Conservation (phyloP, 306 rosid species). For the Hylodesmum podocarpum region DNA sequence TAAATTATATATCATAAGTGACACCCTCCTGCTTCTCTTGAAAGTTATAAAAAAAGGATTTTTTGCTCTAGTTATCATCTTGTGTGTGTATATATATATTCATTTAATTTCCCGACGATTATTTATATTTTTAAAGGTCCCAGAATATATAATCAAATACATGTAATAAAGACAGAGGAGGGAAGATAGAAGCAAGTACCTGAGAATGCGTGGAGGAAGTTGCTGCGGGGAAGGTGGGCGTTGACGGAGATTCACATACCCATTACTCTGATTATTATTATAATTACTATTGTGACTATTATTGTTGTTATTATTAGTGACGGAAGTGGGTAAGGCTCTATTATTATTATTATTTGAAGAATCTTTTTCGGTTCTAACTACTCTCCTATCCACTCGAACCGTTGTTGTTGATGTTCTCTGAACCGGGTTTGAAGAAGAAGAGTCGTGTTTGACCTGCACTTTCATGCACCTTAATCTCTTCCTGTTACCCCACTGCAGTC, state of each 20-base stretch:
- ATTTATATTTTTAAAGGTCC: not conserved
- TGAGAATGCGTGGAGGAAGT: slow-evolving; percentile 76
- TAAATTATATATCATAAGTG: too few species aligned
- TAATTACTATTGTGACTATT: too few species aligned
- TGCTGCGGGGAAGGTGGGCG: slow-evolving; percentile 71
- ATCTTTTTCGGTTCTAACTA: slow-evolving; percentile 69
- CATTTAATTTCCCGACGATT: not conserved
- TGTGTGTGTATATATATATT: not conserved
- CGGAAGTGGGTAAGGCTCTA: slow-evolving; percentile 27
- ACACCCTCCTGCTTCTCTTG: not conserved
- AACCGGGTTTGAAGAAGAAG: slow-evolving; percentile 51
- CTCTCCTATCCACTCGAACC: slow-evolving; percentile 81
- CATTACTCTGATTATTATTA: slow-evolving; percentile 41
- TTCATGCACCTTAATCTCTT: slow-evolving; percentile 92
- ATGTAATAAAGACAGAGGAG: not conserved
- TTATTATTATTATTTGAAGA: slow-evolving; percentile 37
- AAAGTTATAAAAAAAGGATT: not conserved
- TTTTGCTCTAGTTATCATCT: not conserved
- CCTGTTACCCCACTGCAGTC: slow-evolving; percentile 88
- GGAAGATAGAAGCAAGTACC: slow-evolving; percentile 33
- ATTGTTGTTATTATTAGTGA: not conserved
- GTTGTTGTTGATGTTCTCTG: slow-evolving; percentile 67
- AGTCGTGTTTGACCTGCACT: slow-evolving; percentile 76
- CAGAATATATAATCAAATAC: not conserved
- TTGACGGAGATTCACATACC: slow-evolving; percentile 81